Evolutionary conservation across 2,329 filamentous ascomycete genomes (phyloP), one percentile per base, ranked within the genome.

Genomic region (Pyricularia grisea): DNA sequence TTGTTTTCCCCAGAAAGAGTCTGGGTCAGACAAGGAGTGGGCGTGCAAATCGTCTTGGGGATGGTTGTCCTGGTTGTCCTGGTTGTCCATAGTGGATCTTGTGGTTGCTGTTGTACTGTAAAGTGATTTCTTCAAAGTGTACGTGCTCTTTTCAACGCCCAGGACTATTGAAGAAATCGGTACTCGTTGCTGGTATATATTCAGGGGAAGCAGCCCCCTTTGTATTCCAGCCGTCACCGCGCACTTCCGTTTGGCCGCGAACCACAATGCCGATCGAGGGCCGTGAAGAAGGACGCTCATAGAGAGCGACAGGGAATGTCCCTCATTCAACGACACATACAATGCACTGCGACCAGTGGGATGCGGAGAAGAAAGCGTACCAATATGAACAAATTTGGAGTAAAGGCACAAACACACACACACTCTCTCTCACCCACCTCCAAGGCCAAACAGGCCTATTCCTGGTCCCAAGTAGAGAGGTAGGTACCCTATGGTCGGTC

Each of bases 1-100:
- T 75, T 95, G 92, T 69, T 84, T 82, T 27, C 81, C 81, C 93
- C 93, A 97, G 80, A 96, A 96, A 6, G 80, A 76, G 71, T 91
- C 86, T 0, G 92, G 92, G 72, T 91, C 81, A n/a, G 79, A 77
- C 66, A 95, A 84, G 68, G 92, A 94, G 71, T 79, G 80, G 66
- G 76, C 76, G 63, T 86, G 81, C 71, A 83, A 79, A 66, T 82
- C 79, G 72, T 87, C 85, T 73, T 87, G 85, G n/a, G 77, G 78
- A 73, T 82, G 78, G 66, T 71, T 69, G 76, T 77, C 78, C 42
- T n/a, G n/a, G n/a, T n/a, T n/a, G n/a, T n/a, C n/a, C n/a, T 82
- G 78, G 66, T 71, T 69, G 76, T 77, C 78, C 42, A 63, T 74
- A 69, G 63, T 12, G 4, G 68, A 30, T 63, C 11, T 30, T 63